Percentiles rank a stretch among this genome's conserved stretches.
Conservation (phyloP, 2,329 filamentous ascomycete species). For the Ascomycota sp. region DNA sequence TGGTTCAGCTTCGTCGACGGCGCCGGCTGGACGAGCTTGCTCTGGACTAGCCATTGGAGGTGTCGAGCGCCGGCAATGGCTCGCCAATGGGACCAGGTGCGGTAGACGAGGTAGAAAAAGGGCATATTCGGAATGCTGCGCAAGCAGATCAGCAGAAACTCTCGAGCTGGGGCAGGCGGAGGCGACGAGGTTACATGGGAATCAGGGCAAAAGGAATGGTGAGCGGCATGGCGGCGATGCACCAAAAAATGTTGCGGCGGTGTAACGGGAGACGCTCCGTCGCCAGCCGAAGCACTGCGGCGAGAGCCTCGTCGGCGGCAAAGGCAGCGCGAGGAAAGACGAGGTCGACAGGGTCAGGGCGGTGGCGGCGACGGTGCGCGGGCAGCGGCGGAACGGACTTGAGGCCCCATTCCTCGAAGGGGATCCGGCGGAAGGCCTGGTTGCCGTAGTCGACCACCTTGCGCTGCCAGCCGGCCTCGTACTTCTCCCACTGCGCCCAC, state of each 20-base stretch:
- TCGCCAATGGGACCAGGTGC: conserved; percentile 79
- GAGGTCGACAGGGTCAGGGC: conserved; percentile 45
- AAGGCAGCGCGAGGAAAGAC: conserved; percentile 56
- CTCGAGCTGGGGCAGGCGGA: background rate
- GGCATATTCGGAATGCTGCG: conserved; percentile 71
- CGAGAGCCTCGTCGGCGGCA: conserved; percentile 35
- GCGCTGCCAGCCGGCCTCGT: conserved; percentile 70
- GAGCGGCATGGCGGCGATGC: conserved; percentile 61
- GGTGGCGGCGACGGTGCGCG: conserved; percentile 34
- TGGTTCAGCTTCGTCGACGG: conserved; percentile 50
- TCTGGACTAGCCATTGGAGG: conserved; percentile 56
- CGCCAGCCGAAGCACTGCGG: conserved; percentile 46
- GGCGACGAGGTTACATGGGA: conserved; percentile 44
- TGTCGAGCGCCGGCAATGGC: conserved; percentile 69
- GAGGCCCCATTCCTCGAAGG: conserved; percentile 92
- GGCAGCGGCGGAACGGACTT: conserved; percentile 80
- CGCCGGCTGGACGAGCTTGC: conserved; percentile 42
- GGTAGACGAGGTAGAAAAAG: conserved; percentile 86
- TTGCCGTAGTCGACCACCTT: conserved; percentile 73
- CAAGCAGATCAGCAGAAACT: background rate
- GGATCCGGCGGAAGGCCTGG: conserved; percentile 60
- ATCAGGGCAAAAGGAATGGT: conserved; percentile 63
- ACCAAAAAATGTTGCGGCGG: conserved; percentile 55
- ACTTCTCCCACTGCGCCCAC: conserved; percentile 75
- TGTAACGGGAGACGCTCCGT: conserved; percentile 66